Conservation (phyloP, 495 filamentous ascomycete genomes). For the Lasiosphaeria ovina region DNA sequence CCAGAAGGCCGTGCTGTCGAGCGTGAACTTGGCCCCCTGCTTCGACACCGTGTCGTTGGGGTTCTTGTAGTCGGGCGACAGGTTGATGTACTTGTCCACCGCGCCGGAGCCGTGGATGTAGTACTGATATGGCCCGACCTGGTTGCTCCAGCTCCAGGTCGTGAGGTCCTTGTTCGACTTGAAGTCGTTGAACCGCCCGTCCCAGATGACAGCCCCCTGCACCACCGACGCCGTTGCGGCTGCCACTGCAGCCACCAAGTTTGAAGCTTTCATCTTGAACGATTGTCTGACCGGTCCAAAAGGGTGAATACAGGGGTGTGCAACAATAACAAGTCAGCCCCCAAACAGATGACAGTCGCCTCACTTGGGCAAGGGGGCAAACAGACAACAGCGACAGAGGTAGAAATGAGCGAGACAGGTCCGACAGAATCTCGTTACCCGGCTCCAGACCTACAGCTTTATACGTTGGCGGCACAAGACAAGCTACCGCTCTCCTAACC, state of each 20-base stretch:
- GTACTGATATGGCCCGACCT: constrained; percentile 69
- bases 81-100: constrained; percentile 56
- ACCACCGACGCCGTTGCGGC: constrained; percentile 14
- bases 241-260: constrained; percentile 13
- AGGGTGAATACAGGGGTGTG: too few species aligned
- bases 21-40: constrained; percentile 64
- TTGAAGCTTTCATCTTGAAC: constrained; percentile 27
- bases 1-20: constrained; percentile 59
- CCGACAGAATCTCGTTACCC: too few species aligned
- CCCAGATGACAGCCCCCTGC: constrained; percentile 52
- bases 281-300: not conserved
- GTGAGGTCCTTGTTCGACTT: constrained; percentile 48
- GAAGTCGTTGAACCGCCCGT: constrained; percentile 61
- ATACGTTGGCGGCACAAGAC: too few species aligned
- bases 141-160: constrained; percentile 63
- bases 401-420: too few species aligned
- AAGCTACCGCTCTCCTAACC: too few species aligned
- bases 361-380: too few species aligned
- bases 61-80: constrained; percentile 57
- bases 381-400: too few species aligned
- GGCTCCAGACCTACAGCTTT: too few species aligned
- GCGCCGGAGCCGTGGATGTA: constrained; percentile 63
- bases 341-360: too few species aligned
- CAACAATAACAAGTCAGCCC: too few species aligned
- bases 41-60: constrained; percentile 57